phyloP scores from a whole-genome alignment of 1,284 basidiomycete species.

The Retiboletus flavoniger region DNA sequence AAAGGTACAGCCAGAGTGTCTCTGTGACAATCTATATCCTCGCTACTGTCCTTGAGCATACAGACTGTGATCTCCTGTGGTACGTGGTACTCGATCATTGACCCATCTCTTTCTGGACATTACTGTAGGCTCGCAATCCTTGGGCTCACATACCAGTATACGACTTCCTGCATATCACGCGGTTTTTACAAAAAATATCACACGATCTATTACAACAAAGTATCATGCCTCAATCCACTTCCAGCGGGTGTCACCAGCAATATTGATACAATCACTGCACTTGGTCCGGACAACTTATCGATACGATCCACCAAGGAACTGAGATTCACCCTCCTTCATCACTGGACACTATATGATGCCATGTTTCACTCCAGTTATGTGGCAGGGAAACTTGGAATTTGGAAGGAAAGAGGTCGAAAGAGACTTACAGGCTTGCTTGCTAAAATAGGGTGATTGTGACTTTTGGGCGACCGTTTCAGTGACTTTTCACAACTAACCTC shows the following conservation, averaged over 20 bases:
- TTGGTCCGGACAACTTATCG: conserved; percentile 76
- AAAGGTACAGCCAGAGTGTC: conserved; percentile 81
- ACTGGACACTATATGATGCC: conserved; percentile 97
- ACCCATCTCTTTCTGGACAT: conserved; percentile 1
- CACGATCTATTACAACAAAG: conserved; percentile 81
- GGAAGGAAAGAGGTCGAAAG: conserved; percentile 92
- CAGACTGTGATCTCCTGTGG: conserved; percentile 94
- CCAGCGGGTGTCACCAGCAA: conserved; percentile 37
- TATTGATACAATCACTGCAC: conserved; percentile 48
- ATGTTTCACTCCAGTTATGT: conserved; percentile 99
- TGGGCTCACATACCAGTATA: conserved; percentile 92
- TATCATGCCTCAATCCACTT: conserved; percentile 79
- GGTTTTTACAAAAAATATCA: conserved; percentile 84
- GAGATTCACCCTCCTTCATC: conserved; percentile 92
- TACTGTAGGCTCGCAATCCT: conserved; percentile 83
- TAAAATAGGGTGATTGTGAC: conserved; percentile 88
- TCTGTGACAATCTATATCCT: conserved; percentile 89
- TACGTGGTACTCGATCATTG: conserved; percentile 31
- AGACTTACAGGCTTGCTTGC: conserved; percentile 89
- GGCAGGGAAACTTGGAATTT: conserved; percentile 91
- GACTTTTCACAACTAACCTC: conserved; percentile 8
- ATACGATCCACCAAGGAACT: conserved; percentile 84
- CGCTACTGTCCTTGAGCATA: conserved; percentile 84
- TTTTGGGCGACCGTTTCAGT: conserved; percentile 6
- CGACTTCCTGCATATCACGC: conserved; percentile 83